Percentiles rank a stretch among this genome's conserved stretches.
phyloP scores from a whole-genome alignment of 176 grass and related monocot species.

The Oryza brachyantha region DNA sequence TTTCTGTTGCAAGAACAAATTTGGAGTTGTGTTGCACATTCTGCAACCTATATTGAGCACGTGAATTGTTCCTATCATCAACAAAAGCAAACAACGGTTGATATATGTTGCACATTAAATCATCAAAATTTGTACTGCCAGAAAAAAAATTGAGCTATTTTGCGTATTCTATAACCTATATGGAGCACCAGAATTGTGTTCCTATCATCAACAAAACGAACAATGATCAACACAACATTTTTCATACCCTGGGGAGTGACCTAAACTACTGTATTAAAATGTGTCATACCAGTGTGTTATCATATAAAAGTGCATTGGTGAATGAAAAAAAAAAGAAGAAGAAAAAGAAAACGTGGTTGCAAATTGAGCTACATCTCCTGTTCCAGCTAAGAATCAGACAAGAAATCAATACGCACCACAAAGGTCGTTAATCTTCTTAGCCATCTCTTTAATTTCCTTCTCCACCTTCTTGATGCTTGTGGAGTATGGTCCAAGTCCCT shows the following conservation, averaged over 20 bases:
- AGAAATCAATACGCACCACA: conserved; percentile 44
- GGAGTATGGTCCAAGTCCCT: conserved; percentile 63
- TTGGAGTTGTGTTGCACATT: no score
- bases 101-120: no score
- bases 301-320: background rate
- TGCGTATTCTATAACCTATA: background rate
- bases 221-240: background rate
- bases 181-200: background rate
- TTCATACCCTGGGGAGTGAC: no score
- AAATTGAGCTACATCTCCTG: background rate
- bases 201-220: background rate
- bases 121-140: no score
- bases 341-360: background rate
- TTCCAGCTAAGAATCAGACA: background rate
- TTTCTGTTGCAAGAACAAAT: background rate
- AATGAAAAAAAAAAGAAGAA: background rate
- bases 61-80: no score
- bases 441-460: conserved; percentile 72
- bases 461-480: conserved; percentile 59
- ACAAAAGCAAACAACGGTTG: no score
- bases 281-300: background rate
- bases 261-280: no score
- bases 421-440: conserved; percentile 63
- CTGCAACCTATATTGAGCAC: no score
- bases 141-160: background rate